Base-by-base conservation (phyloP, 371 early-diverging fungal genomes). In the Mucor racemosus region DNA sequence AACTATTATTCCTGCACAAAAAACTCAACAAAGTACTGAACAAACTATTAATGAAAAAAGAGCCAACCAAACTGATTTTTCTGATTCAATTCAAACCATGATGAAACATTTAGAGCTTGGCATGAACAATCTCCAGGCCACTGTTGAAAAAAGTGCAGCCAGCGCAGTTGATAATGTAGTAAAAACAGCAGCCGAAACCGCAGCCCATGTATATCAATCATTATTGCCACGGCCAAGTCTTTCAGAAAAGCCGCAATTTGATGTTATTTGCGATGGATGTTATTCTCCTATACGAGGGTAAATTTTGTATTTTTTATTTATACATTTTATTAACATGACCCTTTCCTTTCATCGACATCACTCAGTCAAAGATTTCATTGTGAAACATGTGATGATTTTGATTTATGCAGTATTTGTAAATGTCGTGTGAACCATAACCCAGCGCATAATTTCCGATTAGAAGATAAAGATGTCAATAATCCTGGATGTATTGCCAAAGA, bases 381-480 rank as follows among this genome's bases (percentile, higher is more conserved):
- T 65, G 46, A 62, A 54, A 70, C 76, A 56, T 86, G 87, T 58
- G 60, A 63, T 48, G 77, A 86, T 57, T 84, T 72, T 66, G 84
- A 86, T 64, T 73, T 86, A 46, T 86, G 87, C 63, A 79, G 81
- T 62, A 61, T 41, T 39, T 86, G 86, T 56, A 69, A 72, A 54
- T 53, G 40, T 6, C 67, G 61, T 40, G 73, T 70, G 36, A 50
- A 64, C 14, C 77, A 77, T 53, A 57, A 73, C 19, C 59, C 74
- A 15, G 35, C 14, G 5, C 66, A 66, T 19, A 81, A 76, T 14
- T 77, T 82, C 73, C 64, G 58, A 41, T 58, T 53, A 14, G 31
- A 53, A 53, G 53, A 53, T 31, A 53, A 53, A 26, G 13, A 53
- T 53, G 53, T 13, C 31, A 53, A 14, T 14, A 21, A 53, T 21